Conservation (phyloP, 2,329 filamentous ascomycete species). For the Ophiostoma populinum region DNA sequence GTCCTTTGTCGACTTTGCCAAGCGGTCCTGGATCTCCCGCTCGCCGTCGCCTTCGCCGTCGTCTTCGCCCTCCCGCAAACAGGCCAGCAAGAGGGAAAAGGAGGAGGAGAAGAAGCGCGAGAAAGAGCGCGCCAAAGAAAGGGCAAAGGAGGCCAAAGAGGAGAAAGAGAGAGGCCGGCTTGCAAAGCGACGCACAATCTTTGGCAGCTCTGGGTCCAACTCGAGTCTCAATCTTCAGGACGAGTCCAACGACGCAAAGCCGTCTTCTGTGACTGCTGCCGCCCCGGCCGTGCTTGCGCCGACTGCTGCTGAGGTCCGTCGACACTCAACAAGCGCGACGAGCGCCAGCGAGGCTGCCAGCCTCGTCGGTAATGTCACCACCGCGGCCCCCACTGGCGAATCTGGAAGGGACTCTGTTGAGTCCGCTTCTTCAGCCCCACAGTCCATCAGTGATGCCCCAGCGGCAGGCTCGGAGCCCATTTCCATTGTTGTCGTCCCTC, state of each 20-base stretch:
- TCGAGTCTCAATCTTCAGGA: too few species aligned
- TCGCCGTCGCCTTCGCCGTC: conserved; percentile 31
- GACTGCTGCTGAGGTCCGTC: too few species aligned
- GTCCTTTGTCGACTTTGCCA: conserved; percentile 32
- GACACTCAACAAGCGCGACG: too few species aligned
- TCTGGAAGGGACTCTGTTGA: too few species aligned
- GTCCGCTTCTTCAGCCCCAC: too few species aligned
- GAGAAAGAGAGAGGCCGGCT: conserved; percentile 4
- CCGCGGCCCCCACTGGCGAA: too few species aligned
- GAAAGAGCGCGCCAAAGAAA: conserved; percentile 4
- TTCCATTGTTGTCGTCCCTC: conserved; percentile 2
- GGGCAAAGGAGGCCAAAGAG: conserved; percentile 3
- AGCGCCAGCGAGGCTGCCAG: too few species aligned
- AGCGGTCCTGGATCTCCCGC: conserved; percentile 31
- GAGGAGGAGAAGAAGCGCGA: conserved; percentile 3
- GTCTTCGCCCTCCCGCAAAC: conserved; percentile 1
- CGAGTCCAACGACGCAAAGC: too few species aligned
- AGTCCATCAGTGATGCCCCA: conserved; percentile 4
- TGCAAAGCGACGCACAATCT: conserved; percentile 5
- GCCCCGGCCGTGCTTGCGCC: too few species aligned
- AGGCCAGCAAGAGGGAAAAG: conserved; percentile 1
- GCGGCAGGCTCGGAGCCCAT: conserved; percentile 1
- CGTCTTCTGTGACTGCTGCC: too few species aligned
- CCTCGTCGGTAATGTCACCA: too few species aligned
- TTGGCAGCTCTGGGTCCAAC: not conserved